Conservation (phyloP, 345 rosid species). For the Corchorus olitorius region DNA sequence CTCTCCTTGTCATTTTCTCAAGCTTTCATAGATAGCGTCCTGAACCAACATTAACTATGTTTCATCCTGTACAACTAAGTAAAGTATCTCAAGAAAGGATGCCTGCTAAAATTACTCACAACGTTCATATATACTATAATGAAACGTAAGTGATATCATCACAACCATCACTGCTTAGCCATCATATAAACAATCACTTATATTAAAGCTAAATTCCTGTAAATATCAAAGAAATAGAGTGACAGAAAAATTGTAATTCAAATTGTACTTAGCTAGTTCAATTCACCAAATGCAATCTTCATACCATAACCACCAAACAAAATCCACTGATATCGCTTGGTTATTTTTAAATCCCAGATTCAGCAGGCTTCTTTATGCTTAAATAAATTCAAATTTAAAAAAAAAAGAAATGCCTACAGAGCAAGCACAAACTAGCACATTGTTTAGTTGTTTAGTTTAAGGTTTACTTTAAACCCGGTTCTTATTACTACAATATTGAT, state of each 20-base stretch:
- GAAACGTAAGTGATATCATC: background rate
- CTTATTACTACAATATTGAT: no score
- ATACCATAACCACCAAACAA: background rate
- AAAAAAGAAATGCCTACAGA: no score
- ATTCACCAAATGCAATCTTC: conserved; percentile 3
- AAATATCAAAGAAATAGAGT: background rate
- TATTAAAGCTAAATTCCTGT: background rate
- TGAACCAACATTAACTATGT: background rate
- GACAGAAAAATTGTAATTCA: background rate
- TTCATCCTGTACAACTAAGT: background rate
- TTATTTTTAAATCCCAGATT: no score
- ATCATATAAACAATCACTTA: background rate
- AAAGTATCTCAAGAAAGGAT: background rate
- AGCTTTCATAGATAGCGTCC: background rate
- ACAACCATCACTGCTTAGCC: conserved; percentile 1
- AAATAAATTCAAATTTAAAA: no score
- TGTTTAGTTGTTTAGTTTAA: no score
- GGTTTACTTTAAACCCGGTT: no score
- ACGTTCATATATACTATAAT: background rate
- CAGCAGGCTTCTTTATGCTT: no score
- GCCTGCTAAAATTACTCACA: conserved; percentile 2
- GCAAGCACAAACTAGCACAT: no score
- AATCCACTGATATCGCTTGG: background rate
- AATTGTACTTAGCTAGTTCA: background rate
- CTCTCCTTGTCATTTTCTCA: background rate